A percentile compares a stretch with the other conserved stretches of the same genome.
These are phyloP conservation scores for Fusarium albidum DNA, from an alignment of 2,329 filamentous ascomycete species.

Conservation along the genomic window DNA sequence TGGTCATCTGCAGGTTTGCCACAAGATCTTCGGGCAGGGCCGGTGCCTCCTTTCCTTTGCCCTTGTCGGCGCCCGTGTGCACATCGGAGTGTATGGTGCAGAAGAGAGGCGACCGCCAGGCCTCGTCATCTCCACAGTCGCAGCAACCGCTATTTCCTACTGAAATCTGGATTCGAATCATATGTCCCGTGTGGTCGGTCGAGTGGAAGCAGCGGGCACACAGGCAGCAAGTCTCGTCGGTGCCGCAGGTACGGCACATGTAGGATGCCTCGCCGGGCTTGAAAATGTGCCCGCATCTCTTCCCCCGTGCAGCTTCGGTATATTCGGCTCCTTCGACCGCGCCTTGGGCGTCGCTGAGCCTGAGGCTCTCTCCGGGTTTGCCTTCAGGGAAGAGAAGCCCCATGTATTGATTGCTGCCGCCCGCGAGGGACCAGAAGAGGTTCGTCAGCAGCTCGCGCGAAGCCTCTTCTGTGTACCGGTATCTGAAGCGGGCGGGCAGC, in stretches of 20 bases:
- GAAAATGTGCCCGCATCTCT: constrained; percentile 97
- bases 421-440: constrained; percentile 88
- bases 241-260: constrained; percentile 90
- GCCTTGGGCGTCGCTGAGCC: constrained; percentile 86
- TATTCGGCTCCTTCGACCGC: constrained; percentile 96
- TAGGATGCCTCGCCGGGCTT: constrained; percentile 94
- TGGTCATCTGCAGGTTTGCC: constrained; percentile 82
- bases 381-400: constrained; percentile 84
- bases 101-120: constrained; percentile 86
- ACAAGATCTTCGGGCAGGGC: constrained; percentile 78
- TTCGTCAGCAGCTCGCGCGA: constrained; percentile 75
- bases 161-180: constrained; percentile 87
- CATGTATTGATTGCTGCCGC: constrained; percentile 77
- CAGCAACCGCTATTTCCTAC: constrained; percentile 95
- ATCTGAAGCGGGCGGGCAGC: constrained; percentile 76
- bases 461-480: constrained; percentile 78
- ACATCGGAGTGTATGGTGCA: constrained; percentile 89
- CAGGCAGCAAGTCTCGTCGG: constrained; percentile 94
- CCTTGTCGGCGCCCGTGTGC: constrained; percentile 59
- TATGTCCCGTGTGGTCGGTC: constrained; percentile 93
- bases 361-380: constrained; percentile 71
- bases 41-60: constrained; percentile 67
- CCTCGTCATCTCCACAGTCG: constrained; percentile 95
- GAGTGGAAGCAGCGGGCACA: constrained; percentile 95
- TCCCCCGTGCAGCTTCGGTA: constrained; percentile 87